Evolutionary conservation across 1,284 basidiomycete genomes (phyloP).

Genomic region (Neotropicomus parvogracilis): DNA sequence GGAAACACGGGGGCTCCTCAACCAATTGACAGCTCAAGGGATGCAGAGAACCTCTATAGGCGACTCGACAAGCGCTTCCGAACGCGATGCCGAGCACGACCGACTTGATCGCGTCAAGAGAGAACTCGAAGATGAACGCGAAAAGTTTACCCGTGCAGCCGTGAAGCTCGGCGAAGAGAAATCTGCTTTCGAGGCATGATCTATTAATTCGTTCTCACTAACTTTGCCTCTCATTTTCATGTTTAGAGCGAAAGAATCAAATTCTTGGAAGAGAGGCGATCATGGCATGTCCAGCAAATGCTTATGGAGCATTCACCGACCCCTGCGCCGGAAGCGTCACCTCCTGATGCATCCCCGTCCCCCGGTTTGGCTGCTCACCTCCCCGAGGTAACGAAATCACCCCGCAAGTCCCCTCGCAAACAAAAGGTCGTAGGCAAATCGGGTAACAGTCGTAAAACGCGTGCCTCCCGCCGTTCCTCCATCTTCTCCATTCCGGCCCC

Average conservation of each 20-base stretch:
- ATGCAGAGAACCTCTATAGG: slow-evolving; percentile 35
- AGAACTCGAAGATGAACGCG: slow-evolving; percentile 66
- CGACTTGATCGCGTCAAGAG: slow-evolving; percentile 47
- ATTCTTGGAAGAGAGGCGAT: slow-evolving; percentile 63
- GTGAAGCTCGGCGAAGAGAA: slow-evolving; percentile 64
- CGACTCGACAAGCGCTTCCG: slow-evolving; percentile 50
- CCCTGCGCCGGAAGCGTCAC: slow-evolving; percentile 27
- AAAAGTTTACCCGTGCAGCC: slow-evolving; percentile 61
- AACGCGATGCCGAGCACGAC: slow-evolving; percentile 50
- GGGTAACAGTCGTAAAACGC: slow-evolving; percentile 41
- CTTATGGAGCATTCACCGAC: slow-evolving; percentile 54
- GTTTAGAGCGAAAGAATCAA: slow-evolving; percentile 57
- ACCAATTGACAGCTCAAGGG: slow-evolving; percentile 47
- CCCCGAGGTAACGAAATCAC: slow-evolving; percentile 33
- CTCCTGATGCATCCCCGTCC: slow-evolving; percentile 9
- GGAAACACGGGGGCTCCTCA: slow-evolving; percentile 50
- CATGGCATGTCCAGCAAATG: slow-evolving; percentile 62
- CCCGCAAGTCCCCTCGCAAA: slow-evolving; percentile 41
- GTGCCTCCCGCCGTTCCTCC: slow-evolving; percentile 46
- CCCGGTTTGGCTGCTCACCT: slow-evolving; percentile 21
- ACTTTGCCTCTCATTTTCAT: slow-evolving; percentile 6
- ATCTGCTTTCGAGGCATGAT: slow-evolving; percentile 60
- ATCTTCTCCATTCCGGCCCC: slow-evolving; percentile 32
- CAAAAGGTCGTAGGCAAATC: slow-evolving; percentile 38
- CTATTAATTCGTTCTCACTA: background rate